Percentiles rank a stretch among this genome's conserved stretches.
Evolutionary conservation across 306 rosid genomes (phyloP).

Genomic region (Medicago truncatula): MtrunA17r5.0-ANR NC_053047.1:37349001-37349500

Average conservation of each 20-base stretch:
- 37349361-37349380: neutral
- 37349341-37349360: conserved; percentile 8
- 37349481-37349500: too few species aligned
- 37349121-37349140: neutral
- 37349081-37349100: neutral
- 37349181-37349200: neutral
- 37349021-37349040: conserved; percentile 19
- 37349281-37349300: neutral
- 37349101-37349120: conserved; percentile 7
- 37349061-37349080: neutral
- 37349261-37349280: neutral
- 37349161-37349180: neutral
- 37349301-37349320: neutral
- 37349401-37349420: neutral
- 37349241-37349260: neutral
- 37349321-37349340: neutral
- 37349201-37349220: neutral
- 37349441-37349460: too few species aligned
- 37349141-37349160: neutral
- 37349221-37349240: neutral
- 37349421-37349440: too few species aligned
- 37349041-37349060: neutral
- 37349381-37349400: neutral
- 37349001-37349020: conserved; percentile 16
- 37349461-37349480: too few species aligned